Evolutionary conservation across 1,284 basidiomycete genomes (phyloP), one percentile per base, ranked within the genome.

Genomic region (Fomitopsis pinicola): DNA sequence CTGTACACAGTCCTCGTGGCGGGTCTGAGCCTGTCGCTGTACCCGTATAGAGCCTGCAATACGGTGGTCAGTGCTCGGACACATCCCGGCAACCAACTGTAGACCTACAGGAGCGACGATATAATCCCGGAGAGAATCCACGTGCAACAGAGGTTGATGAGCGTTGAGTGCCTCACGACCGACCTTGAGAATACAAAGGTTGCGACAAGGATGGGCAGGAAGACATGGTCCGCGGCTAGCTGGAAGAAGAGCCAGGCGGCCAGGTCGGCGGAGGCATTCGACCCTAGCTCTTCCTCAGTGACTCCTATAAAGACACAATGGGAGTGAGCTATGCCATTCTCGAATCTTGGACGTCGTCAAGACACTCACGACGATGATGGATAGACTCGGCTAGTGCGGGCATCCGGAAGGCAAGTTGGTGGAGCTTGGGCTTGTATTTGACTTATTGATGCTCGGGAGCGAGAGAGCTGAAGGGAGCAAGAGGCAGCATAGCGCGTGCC

Each of bases 61-160:
- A 22, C 44, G 9, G 26, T 19, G 50, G 8, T 36, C 12, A 52
- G 19, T 9, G 28, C 19, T 3, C 67, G 75, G 66, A 59, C 77
- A 65, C 82, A 73, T 63, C 53, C 36, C 62, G n/a, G 17, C 19
- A 40, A 76, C 75, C 40, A 73, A 19, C 28, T 17, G 36, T 14
- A 10, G 14, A 67, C 73, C 69, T 64, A 84, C 71, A 58, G 79
- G 75, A 73, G 79, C 74, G 62, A 84, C 59, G 57, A 80, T 22
- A 63, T 62, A 30, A 73, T 61, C 6, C 69, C 71, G 3, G 70
- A 60, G 6, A 72, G 42, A 14, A 73, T 76, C 81, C 83, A 85
- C 44, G 79, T 79, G 50, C 78, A 66, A 64, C 82, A 85, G 55
- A 85, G 77, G 63, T 82, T 85, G 65, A 84, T 71, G 62, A 85